Percentiles rank a stretch among this genome's conserved stretches.
These are phyloP conservation scores for Apiospora phragmitis DNA, from an alignment of 2,329 filamentous ascomycete genomes.

Conservation along the genomic window DNA sequence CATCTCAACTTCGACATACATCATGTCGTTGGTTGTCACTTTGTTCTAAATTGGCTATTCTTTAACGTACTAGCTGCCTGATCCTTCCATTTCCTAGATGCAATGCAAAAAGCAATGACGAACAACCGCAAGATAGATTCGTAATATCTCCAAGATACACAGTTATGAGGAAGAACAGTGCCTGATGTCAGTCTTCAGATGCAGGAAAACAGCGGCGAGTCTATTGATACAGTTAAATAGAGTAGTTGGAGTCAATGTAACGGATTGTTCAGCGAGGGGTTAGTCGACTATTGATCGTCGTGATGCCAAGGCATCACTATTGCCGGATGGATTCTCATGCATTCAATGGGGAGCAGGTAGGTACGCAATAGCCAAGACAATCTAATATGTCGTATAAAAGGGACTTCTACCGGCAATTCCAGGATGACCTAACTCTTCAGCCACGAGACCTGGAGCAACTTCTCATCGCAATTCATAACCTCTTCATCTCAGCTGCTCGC, in stretches of 20 bases:
- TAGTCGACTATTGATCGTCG: not conserved
- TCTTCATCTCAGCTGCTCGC: not conserved
- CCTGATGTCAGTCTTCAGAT: no score
- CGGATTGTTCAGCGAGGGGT: not conserved
- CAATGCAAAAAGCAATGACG: not conserved
- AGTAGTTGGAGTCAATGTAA: no score
- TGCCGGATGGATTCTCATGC: not conserved
- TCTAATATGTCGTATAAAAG: not conserved
- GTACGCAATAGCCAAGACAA: not conserved
- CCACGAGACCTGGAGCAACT: not conserved
- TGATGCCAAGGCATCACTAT: not conserved
- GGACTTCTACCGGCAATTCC: not conserved
- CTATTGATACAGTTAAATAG: no score
- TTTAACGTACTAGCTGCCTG: not conserved
- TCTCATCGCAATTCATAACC: not conserved
- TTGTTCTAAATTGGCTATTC: no score
- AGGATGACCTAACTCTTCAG: not conserved
- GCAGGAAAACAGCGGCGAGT: no score
- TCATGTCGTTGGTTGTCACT: not conserved
- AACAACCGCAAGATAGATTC: rapidly evolving
- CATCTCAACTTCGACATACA: not conserved
- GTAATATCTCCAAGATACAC: no score
- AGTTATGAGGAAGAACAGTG: no score
- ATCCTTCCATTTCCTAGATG: not conserved
- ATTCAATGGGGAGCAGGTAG: not conserved